phyloP scores from a whole-genome alignment of 768 basidiomycete species.

The Rhizopogon sp. region DNA sequence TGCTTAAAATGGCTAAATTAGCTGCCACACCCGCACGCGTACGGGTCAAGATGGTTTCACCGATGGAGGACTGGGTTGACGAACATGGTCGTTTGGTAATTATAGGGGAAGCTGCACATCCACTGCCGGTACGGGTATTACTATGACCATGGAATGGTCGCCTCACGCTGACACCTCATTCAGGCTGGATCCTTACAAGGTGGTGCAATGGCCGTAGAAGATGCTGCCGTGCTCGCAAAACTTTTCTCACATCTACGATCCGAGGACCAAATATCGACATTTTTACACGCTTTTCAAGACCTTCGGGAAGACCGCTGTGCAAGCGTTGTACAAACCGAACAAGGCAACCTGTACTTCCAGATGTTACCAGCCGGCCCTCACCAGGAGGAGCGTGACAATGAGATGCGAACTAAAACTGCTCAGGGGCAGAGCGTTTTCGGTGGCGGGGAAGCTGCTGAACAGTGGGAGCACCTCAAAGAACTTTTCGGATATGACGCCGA shows the following conservation, averaged over 20 bases:
- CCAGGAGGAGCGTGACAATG: conserved; percentile 40
- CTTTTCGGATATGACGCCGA: conserved; percentile 48
- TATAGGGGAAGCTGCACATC: conserved; percentile 61
- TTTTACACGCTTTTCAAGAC: conserved; percentile 55
- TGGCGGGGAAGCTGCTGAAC: conserved; percentile 12
- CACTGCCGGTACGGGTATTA: conserved; percentile 39
- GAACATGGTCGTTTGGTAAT: conserved; percentile 41
- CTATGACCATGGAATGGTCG: neutral
- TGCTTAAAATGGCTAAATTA: conserved; percentile 33
- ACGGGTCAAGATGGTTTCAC: conserved; percentile 32
- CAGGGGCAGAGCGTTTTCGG: conserved; percentile 43
- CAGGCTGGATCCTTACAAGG: conserved; percentile 54
- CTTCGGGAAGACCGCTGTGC: conserved; percentile 48
- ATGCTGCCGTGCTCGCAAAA: conserved; percentile 53
- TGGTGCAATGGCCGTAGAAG: conserved; percentile 52
- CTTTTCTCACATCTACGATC: conserved; percentile 51
- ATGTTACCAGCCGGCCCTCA: conserved; percentile 38
- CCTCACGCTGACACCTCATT: neutral
- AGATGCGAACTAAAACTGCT: conserved; percentile 33
- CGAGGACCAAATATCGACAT: conserved; percentile 41
- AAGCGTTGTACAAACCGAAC: conserved; percentile 41
- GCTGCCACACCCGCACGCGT: conserved; percentile 30
- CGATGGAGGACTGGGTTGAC: conserved; percentile 47
- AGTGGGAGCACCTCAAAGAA: conserved; percentile 50
- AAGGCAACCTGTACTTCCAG: conserved; percentile 40